Evolutionary conservation across 108 stramenopile species (phyloP).

Genomic region (Cylindrotheca closterium): DNA sequence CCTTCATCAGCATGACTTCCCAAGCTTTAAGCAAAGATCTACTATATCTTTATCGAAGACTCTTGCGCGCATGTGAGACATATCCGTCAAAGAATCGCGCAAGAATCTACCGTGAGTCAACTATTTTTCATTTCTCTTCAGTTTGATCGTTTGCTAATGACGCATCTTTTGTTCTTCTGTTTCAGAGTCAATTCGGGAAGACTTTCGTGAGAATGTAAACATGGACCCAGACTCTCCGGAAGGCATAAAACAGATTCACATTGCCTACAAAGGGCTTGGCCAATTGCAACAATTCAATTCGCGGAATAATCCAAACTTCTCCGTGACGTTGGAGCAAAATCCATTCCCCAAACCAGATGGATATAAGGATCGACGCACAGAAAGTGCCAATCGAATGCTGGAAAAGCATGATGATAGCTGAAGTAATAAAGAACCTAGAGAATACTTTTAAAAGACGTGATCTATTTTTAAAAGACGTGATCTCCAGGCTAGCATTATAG

Average conservation of each 20-base stretch:
- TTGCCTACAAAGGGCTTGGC: constrained; percentile 76
- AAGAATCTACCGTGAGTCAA: constrained; percentile 46
- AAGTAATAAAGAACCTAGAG: not conserved
- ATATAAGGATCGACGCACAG: constrained; percentile 32
- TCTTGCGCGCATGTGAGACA: constrained; percentile 65
- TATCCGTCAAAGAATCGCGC: constrained; percentile 78
- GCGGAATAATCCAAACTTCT: constrained; percentile 61
- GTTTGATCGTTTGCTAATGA: too few relatives aligned
- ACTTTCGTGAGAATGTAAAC: constrained; percentile 60
- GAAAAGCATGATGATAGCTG: constrained; percentile 8
- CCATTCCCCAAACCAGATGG: constrained; percentile 76
- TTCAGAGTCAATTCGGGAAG: constrained; percentile 64
- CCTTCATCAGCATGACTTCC: too few relatives aligned
- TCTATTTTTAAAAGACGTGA: not conserved
- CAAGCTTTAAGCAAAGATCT: constrained; percentile 24
- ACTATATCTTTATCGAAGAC: constrained; percentile 61
- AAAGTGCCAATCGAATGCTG: constrained; percentile 20
- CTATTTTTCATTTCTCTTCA: not conserved
- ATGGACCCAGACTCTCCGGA: constrained; percentile 48
- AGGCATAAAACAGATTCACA: constrained; percentile 56
- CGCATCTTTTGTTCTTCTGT: not conserved
- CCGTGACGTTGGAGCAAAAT: constrained; percentile 79
- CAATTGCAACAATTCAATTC: constrained; percentile 79
- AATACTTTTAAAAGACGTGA: not conserved
- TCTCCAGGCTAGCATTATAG: constrained; percentile 12